phyloP scores from a whole-genome alignment of 2,329 filamentous ascomycete species.

The Aureobasidium sp. region DNA sequence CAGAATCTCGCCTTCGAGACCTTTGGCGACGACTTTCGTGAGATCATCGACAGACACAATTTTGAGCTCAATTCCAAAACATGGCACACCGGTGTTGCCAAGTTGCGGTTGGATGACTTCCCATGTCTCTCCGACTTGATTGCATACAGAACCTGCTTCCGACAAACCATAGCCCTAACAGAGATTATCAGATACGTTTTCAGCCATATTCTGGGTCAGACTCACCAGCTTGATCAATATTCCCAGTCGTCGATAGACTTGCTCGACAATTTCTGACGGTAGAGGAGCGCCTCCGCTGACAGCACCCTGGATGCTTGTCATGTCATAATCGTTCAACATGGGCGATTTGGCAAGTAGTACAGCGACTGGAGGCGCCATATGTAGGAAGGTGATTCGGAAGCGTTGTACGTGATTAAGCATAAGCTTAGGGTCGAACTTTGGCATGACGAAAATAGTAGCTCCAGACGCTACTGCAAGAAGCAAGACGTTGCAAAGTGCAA shows the following conservation, averaged over 20 bases:
- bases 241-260: slow-evolving; percentile 8
- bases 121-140: slow-evolving; percentile 14
- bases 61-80: slow-evolving; percentile 10
- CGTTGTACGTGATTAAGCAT: slow-evolving; percentile 36
- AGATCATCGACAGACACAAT: slow-evolving; percentile 14
- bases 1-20: slow-evolving; percentile 25
- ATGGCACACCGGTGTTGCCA: slow-evolving; percentile 10
- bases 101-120: slow-evolving; percentile 11
- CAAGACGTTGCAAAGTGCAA: slow-evolving; percentile 41
- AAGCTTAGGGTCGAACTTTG: slow-evolving; percentile 38
- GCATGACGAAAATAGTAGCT: slow-evolving; percentile 42
- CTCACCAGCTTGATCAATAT: slow-evolving; percentile 23
- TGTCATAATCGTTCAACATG: slow-evolving; percentile 32
- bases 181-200: slow-evolving; percentile 20
- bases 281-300: slow-evolving; percentile 47
- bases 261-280: slow-evolving; percentile 11
- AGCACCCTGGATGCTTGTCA: slow-evolving; percentile 34
- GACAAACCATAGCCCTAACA: slow-evolving; percentile 6
- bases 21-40: slow-evolving; percentile 27
- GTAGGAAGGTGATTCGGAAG: slow-evolving; percentile 43
- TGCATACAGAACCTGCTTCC: slow-evolving; percentile 10
- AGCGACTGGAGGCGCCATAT: slow-evolving; percentile 41
- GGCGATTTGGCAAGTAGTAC: slow-evolving; percentile 23
- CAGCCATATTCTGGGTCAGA: not conserved
- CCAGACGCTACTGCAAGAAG: slow-evolving; percentile 42